Percentiles rank a stretch among this genome's conserved stretches.
These are phyloP conservation scores for Xylariaceae sp. DNA, from an alignment of 2,329 filamentous ascomycete genomes.

Conservation along the genomic window DNA sequence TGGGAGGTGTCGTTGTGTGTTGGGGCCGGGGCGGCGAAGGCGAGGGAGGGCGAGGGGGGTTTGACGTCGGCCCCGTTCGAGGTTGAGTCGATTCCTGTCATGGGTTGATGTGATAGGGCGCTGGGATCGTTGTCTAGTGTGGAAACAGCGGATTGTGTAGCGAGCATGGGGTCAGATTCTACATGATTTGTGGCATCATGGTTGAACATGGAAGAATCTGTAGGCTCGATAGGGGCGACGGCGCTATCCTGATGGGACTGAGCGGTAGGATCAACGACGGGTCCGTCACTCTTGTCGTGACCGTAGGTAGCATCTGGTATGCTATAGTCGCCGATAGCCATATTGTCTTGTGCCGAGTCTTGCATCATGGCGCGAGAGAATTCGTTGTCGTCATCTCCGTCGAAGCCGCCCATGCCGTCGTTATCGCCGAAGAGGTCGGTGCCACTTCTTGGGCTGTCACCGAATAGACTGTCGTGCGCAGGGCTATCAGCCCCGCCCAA, in stretches of 20 bases:
- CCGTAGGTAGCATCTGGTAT: constrained; percentile 38
- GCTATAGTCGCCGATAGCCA: constrained; percentile 34
- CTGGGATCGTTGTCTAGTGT: constrained; percentile 16
- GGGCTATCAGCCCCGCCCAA: constrained; percentile 62
- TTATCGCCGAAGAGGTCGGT: constrained; percentile 81
- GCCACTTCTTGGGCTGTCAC: constrained; percentile 65
- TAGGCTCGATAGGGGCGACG: constrained; percentile 16
- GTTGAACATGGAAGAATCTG: constrained; percentile 15
- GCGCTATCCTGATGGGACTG: constrained; percentile 14
- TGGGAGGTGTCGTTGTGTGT: constrained; percentile 49
- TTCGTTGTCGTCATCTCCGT: constrained; percentile 78
- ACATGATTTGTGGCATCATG: constrained; percentile 5
- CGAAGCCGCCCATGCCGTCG: constrained; percentile 60
- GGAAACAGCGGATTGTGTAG: constrained; percentile 15
- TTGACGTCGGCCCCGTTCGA: constrained; percentile 15
- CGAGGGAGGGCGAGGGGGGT: constrained; percentile 34
- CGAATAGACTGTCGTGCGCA: constrained; percentile 75
- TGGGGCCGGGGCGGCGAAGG: constrained; percentile 36
- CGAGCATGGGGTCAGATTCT: constrained; percentile 13
- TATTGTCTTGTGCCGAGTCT: constrained; percentile 37
- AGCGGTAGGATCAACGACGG: constrained; percentile 25
- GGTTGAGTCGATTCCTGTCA: constrained; percentile 12
- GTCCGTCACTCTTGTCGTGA: constrained; percentile 28
- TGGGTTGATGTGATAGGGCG: constrained; percentile 1
- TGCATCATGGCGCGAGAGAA: constrained; percentile 67